Evolutionary conservation across 495 filamentous ascomycete genomes (phyloP), one percentile per base, ranked within the genome.

Genomic region (Bathelium albidoporum): DNA sequence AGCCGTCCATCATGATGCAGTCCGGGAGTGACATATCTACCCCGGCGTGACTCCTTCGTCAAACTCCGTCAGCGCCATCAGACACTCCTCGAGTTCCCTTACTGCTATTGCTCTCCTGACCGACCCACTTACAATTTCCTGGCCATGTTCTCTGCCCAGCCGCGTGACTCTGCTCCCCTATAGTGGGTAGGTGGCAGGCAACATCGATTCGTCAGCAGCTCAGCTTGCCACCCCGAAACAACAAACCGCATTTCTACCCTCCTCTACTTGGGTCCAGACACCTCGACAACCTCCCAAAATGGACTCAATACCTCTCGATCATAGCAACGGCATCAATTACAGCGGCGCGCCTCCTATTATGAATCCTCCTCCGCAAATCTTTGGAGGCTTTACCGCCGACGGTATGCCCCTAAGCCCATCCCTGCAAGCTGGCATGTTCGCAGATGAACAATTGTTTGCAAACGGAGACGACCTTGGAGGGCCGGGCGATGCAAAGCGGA

Each of bases 401-500:
- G 81, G 82, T 45, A 78, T 88, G 52, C 80, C 85, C 18, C 78
- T 87, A 26, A 75, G 80, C 12, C 78, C 80, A 44, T 82, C 82
- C 62, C 77, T 88, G 55, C 79, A 77, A 62, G 84, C 79, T 62
- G 82, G 80, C 44, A 80, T 86, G 69, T 89, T 85, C 65, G 77
- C 81, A 59, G 85, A 90, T 22, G 49, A 58, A 24, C 32, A 36
- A 20, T 18, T 28, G 20, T 55, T 58, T 18, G 31, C 16, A 29
- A 45, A 74, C 64, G 77, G 81, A 60, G 90, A 94, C 66, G 87
- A 87, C 43, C 74, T 66, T 32, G 87, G 85, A 67, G 90, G 96
- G 69, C 84, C 89, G 22, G 87, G 87, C 68, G 89, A 96, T 71
- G 83, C 90, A 18, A 98, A 98, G 79, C 82, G 94, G 74, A 83